Percentiles rank a stretch among this genome's conserved stretches.
Conservation (phyloP, 805 yeast genomes). For the Hanseniaspora osmophila region DNA sequence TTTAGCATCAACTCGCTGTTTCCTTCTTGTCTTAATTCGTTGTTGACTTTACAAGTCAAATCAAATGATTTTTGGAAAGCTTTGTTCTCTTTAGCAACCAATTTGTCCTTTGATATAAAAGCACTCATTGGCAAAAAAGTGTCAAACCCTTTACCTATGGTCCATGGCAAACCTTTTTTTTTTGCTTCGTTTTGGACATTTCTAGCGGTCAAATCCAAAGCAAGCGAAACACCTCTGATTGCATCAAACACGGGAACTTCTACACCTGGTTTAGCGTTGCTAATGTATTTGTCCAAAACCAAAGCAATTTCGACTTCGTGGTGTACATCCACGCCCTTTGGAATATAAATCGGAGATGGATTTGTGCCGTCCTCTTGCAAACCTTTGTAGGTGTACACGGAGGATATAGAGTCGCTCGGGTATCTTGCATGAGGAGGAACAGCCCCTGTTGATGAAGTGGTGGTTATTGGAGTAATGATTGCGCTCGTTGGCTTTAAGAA, state of each 20-base stretch:
- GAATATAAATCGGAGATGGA: constrained; percentile 69
- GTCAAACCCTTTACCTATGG: constrained; percentile 92
- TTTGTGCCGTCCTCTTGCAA: constrained; percentile 20
- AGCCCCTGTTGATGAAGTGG: not conserved
- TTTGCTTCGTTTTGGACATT: constrained; percentile 93
- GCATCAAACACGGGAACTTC: constrained; percentile 44
- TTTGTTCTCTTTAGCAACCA: constrained; percentile 39
- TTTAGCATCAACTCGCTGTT: constrained; percentile 73
- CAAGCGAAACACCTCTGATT: constrained; percentile 77
- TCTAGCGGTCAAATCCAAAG: constrained; percentile 90
- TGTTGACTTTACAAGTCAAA: constrained; percentile 41
- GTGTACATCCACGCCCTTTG: constrained; percentile 67
- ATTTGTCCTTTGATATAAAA: constrained; percentile 48
- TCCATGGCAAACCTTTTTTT: constrained; percentile 90
- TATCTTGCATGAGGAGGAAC: constrained; percentile 4
- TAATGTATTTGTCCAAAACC: constrained; percentile 47
- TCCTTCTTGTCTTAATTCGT: constrained; percentile 56
- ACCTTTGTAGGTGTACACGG: constrained; percentile 12
- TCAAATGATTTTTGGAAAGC: constrained; percentile 28
- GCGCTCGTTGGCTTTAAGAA: constrained; percentile 83
- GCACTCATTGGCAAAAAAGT: constrained; percentile 82
- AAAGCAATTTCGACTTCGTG: constrained; percentile 91
- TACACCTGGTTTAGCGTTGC: constrained; percentile 38
- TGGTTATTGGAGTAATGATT: constrained; percentile 40
- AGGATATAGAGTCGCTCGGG: not conserved